Percentiles rank a stretch among this genome's conserved stretches.
Conservation (phyloP, 106 monocot species). For the Amphibolis antarctica region DNA sequence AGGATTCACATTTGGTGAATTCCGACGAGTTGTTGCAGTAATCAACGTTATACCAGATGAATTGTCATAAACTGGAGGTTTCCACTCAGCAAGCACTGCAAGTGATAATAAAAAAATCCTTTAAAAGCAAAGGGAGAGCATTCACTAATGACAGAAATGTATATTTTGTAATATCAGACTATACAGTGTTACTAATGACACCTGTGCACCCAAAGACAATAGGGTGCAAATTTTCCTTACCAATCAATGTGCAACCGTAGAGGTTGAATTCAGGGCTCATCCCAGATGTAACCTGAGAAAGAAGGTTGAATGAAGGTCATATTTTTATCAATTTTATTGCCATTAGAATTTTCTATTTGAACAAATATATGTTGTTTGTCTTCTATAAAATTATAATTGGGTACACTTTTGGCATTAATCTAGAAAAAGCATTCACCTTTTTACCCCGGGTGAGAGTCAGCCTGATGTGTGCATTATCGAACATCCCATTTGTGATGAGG, state of each 20-base stretch:
- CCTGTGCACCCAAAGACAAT: too few relatives aligned
- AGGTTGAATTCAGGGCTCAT: conserved; percentile 97
- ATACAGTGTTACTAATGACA: too few relatives aligned
- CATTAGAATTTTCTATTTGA: background rate
- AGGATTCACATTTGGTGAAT: conserved; percentile 86
- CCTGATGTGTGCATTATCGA: conserved; percentile 89
- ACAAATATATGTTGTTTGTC: background rate
- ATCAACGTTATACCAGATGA: conserved; percentile 69
- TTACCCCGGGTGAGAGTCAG: conserved; percentile 91
- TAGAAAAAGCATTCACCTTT: conserved; percentile 41
- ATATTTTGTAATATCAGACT: too few relatives aligned
- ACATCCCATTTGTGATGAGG: conserved; percentile 85
- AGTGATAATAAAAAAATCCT: background rate
- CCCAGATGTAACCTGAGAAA: conserved; percentile 86
- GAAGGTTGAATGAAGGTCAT: background rate
- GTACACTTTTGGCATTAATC: too few relatives aligned
- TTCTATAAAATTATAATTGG: background rate
- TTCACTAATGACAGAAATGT: too few relatives aligned
- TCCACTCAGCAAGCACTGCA: conserved; percentile 98
- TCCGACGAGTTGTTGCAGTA: conserved; percentile 87
- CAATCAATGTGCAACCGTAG: conserved; percentile 95
- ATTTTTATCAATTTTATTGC: background rate
- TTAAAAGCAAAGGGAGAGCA: too few relatives aligned
- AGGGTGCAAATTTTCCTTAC: conserved; percentile 20
- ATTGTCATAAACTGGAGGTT: conserved; percentile 95